Percentiles rank a stretch among this genome's conserved stretches.
phyloP scores from a whole-genome alignment of 495 filamentous ascomycete species.

The Annulohypoxylon maeteangense region DNA sequence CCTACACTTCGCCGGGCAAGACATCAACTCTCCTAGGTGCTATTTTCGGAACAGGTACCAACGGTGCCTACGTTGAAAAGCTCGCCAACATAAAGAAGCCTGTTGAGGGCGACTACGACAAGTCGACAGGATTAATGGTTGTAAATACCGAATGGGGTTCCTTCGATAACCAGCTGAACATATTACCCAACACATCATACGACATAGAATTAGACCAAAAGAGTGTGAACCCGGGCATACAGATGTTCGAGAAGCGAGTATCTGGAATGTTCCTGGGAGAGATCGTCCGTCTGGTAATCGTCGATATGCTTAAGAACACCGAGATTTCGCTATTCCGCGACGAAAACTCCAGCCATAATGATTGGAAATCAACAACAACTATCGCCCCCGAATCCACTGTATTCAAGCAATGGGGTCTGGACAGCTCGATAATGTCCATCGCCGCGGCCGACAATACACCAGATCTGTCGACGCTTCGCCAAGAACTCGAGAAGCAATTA shows the following conservation, averaged over 20 bases:
- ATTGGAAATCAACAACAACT: conserved; percentile 72
- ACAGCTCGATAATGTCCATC: conserved; percentile 85
- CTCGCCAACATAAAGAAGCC: conserved; percentile 74
- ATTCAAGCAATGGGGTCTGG: conserved; percentile 87
- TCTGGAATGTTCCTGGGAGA: conserved; percentile 99
- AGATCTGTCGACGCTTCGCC: conserved; percentile 71
- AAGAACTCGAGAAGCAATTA: conserved; percentile 78
- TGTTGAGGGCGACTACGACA: conserved; percentile 74
- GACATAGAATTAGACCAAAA: conserved; percentile 81
- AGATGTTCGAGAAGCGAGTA: conserved; percentile 99
- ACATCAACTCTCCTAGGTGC: conserved; percentile 87
- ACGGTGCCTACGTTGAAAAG: conserved; percentile 91
- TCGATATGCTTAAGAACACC: conserved; percentile 71
- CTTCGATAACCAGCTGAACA: conserved; percentile 91
- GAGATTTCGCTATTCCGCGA: conserved; percentile 74
- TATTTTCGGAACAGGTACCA: conserved; percentile 95
- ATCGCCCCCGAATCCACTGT: conserved; percentile 71
- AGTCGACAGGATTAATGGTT: conserved; percentile 90
- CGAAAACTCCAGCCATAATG: conserved; percentile 70
- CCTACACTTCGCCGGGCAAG: conserved; percentile 91
- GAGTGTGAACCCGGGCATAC: conserved; percentile 91
- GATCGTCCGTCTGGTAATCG: conserved; percentile 81
- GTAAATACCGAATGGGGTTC: conserved; percentile 99
- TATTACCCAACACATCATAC: conserved; percentile 86
- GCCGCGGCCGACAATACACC: conserved; percentile 78